phyloP scores from a whole-genome alignment of 2,329 filamentous ascomycete genomes.

The Diaporthe destruens region DNA sequence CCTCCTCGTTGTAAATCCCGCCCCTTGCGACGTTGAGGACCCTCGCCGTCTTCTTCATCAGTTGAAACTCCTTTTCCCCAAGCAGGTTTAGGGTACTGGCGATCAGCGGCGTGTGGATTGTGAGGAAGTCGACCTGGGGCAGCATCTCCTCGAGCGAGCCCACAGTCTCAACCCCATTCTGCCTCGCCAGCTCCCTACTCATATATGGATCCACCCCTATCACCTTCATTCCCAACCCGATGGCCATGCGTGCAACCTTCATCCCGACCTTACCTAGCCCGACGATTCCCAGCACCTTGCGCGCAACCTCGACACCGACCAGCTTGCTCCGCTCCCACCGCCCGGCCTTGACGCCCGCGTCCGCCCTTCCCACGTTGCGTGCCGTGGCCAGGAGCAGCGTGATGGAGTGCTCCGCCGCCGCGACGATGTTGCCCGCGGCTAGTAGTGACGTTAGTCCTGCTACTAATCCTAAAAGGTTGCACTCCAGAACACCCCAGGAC shows the following conservation, averaged over 20 bases:
- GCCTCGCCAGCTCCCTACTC: slow-evolving; percentile 76
- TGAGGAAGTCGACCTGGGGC: slow-evolving; percentile 79
- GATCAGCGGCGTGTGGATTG: slow-evolving; percentile 84
- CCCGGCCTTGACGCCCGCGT: slow-evolving; percentile 76
- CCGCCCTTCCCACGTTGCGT: slow-evolving; percentile 78
- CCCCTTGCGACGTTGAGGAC: slow-evolving; percentile 85
- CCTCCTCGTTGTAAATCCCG: slow-evolving; percentile 83
- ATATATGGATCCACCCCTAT: slow-evolving; percentile 83
- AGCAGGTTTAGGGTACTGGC: slow-evolving; percentile 83
- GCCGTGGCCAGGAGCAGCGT: slow-evolving; percentile 80
- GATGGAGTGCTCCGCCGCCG: slow-evolving; percentile 83
- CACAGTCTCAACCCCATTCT: slow-evolving; percentile 75
- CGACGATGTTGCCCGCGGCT: slow-evolving; percentile 81
- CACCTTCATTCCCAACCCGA: slow-evolving; percentile 82
- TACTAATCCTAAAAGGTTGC: too few relatives aligned
- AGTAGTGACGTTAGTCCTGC: too few relatives aligned
- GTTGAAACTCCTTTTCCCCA: slow-evolving; percentile 72
- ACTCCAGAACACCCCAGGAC: too few relatives aligned
- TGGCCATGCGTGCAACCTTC: slow-evolving; percentile 83
- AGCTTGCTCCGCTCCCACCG: slow-evolving; percentile 82
- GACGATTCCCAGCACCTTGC: slow-evolving; percentile 81
- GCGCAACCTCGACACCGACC: slow-evolving; percentile 82
- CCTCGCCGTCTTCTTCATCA: slow-evolving; percentile 80
- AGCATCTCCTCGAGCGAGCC: slow-evolving; percentile 71
- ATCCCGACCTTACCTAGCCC: slow-evolving; percentile 87